Evolutionary conservation across 768 basidiomycete species (phyloP), one percentile per base, ranked within the genome.

Genomic region (Cyclocybe cylindracea): DNA sequence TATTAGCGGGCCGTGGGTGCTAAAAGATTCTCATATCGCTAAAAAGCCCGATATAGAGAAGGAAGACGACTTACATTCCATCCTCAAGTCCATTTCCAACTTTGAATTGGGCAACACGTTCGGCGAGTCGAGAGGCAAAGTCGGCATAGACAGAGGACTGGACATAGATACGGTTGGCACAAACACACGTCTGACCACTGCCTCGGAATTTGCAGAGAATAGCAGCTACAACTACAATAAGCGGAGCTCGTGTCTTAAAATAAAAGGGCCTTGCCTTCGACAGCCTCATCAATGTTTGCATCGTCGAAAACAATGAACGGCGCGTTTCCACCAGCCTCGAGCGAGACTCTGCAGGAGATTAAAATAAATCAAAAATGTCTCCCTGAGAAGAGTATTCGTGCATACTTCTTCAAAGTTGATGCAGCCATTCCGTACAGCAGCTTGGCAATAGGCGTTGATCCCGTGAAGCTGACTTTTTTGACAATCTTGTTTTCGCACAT

Each of bases 271-370:
- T 53, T 65, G 81, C 95, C 91, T 57, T 86, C 84, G 6, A 99
- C 92, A 29, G 97, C 97, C 50, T 87, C 85, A 44, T 94, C 91
- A 46, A 99, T 79, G 65, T 98, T 87, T 0, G 94, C 96, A 63
- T 98, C 97, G 56, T 94, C 90, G 66, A 99, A 98, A 6, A 99
- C 90, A 59, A 98, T 97, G 69, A 99, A 94, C 0, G 96, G 90
- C 0, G 95, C 85, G 59, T 98, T 98, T 29, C 97, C 96, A 10
- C 94, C 93, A 29, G 94, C 90, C 71, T 96, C 94, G 35, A 94
- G 69, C 2, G 92, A 92, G 75, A 77, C 68, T 53, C 75, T 78
- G 46, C n/a, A 57, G 1, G 24, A 24, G 24, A 5, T 24, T 39
- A 13, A 44, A 34, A 47, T 51, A 34, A 39, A 36, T 51, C 10